These are phyloP conservation scores for Gossypium lobatum DNA, from an alignment of 441 rosid genomes.

Conservation along the genomic window DNA sequence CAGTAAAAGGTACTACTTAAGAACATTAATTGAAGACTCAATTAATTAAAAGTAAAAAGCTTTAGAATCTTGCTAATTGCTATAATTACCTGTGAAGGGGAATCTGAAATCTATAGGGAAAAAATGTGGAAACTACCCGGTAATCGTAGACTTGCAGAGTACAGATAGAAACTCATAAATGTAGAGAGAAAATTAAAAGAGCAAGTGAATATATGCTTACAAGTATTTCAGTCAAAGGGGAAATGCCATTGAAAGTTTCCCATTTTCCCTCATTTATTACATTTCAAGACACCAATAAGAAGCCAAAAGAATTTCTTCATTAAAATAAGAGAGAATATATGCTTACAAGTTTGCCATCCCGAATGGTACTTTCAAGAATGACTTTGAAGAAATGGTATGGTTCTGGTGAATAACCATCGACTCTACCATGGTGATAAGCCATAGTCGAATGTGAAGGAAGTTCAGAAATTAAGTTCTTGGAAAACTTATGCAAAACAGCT, in stretches of 20 bases:
- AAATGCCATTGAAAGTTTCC: not conserved
- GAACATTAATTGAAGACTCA: not conserved
- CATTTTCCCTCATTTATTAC: not conserved
- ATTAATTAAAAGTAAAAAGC: not conserved
- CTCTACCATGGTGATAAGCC: not conserved
- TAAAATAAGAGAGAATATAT: not conserved
- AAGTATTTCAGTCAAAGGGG: not conserved
- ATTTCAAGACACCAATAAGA: not conserved
- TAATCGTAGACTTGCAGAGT: not conserved
- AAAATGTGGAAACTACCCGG: not conserved
- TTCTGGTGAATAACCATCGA: not conserved
- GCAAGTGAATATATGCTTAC: too few relatives aligned
- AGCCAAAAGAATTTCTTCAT: not conserved
- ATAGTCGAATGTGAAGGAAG: not conserved
- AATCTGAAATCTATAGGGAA: not conserved
- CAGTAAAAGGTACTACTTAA: not conserved
- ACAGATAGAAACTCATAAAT: not conserved
- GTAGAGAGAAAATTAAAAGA: too few relatives aligned
- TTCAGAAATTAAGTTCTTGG: not conserved
- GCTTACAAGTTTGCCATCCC: constrained; percentile 3
- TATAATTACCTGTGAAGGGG: not conserved
- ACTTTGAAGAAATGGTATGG: not conserved
- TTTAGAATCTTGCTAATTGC: not conserved
- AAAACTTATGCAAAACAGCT: not conserved
- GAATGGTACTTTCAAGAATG: not conserved